Evolutionary conservation across 371 early-diverging fungal genomes (phyloP).

Genomic region (Mortierella sp.): DNA sequence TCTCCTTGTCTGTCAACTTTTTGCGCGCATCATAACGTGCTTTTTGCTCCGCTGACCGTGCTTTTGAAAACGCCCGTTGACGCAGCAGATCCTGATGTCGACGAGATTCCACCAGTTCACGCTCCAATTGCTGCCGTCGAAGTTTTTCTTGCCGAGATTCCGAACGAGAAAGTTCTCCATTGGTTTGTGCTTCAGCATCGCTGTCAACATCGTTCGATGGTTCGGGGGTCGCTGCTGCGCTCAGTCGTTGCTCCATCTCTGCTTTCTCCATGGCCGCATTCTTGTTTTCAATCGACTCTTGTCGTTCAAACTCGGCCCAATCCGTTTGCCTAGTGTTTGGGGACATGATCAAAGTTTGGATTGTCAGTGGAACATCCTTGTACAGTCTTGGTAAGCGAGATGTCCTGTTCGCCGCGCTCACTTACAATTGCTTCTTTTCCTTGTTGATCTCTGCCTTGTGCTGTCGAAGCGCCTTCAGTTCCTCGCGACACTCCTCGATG

Average conservation of each 20-base stretch:
- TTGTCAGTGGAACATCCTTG: too few relatives aligned
- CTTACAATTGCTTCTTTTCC: constrained; percentile 61
- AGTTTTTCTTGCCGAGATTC: constrained; percentile 67
- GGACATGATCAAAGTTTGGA: too few relatives aligned
- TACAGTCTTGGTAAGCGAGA: too few relatives aligned
- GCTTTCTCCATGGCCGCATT: constrained; percentile 23
- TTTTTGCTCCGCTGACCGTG: constrained; percentile 59
- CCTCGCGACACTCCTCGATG: constrained; percentile 76
- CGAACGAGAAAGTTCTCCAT: constrained; percentile 44
- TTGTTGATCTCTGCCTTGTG: constrained; percentile 74
- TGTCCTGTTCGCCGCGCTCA: too few relatives aligned
- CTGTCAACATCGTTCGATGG: constrained; percentile 26
- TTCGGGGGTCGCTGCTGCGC: constrained; percentile 40
- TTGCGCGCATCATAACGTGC: constrained; percentile 57
- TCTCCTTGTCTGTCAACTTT: constrained; percentile 63
- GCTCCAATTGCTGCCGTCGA: constrained; percentile 61
- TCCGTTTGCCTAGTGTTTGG: constrained; percentile 26
- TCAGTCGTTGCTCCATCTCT: constrained; percentile 14
- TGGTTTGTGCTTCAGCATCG: constrained; percentile 14
- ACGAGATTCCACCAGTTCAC: constrained; percentile 62
- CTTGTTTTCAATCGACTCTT: constrained; percentile 47
- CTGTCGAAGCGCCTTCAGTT: constrained; percentile 69
- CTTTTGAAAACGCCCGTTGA: constrained; percentile 62
- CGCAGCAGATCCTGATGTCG: constrained; percentile 58
- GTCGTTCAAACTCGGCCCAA: constrained; percentile 57